phyloP scores from a whole-genome alignment of 1,284 basidiomycete species.

The Tilletiopsis washingtonensis region DNA sequence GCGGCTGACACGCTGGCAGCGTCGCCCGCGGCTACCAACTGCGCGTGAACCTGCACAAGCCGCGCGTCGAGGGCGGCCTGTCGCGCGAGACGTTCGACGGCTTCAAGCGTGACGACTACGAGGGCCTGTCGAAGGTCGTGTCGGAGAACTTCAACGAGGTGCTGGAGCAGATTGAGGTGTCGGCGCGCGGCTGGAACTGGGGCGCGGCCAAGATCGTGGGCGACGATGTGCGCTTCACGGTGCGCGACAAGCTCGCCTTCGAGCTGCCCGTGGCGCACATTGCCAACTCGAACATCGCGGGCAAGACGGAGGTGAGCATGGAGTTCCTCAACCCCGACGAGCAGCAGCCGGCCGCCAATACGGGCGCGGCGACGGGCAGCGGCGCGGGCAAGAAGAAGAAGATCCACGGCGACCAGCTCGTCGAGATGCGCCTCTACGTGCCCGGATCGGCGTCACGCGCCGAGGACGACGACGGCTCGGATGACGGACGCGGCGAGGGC shows the following conservation, averaged over 20 bases:
- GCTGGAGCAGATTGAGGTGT: conserved; percentile 76
- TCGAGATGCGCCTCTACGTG: conserved; percentile 93
- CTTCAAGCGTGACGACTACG: conserved; percentile 70
- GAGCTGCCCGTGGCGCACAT: conserved; percentile 81
- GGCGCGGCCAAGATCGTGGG: conserved; percentile 55
- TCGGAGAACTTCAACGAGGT: conserved; percentile 67
- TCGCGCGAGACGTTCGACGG: conserved; percentile 79
- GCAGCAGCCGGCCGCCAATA: conserved; percentile 45
- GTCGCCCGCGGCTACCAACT: conserved; percentile 89
- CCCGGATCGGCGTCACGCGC: conserved; percentile 63
- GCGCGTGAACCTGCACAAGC: conserved; percentile 61
- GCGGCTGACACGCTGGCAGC: conserved; percentile 63
- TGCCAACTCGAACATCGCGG: conserved; percentile 95
- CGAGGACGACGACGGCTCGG: conserved; percentile 48
- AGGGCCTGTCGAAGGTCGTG: conserved; percentile 44
- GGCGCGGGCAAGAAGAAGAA: conserved; percentile 21
- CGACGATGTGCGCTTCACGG: conserved; percentile 86
- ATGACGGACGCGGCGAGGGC: conserved; percentile 3
- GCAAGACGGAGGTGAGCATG: conserved; percentile 91
- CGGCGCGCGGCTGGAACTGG: conserved; percentile 98
- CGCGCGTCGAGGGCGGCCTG: conserved; percentile 52
- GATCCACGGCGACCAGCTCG: conserved; percentile 59
- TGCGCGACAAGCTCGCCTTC: conserved; percentile 82
- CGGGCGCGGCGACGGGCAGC: conserved; percentile 24
- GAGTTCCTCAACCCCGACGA: conserved; percentile 65